These are phyloP conservation scores for Raffaelea ambrosiae DNA, from an alignment of 2,329 filamentous ascomycete genomes.

Conservation along the genomic window DNA sequence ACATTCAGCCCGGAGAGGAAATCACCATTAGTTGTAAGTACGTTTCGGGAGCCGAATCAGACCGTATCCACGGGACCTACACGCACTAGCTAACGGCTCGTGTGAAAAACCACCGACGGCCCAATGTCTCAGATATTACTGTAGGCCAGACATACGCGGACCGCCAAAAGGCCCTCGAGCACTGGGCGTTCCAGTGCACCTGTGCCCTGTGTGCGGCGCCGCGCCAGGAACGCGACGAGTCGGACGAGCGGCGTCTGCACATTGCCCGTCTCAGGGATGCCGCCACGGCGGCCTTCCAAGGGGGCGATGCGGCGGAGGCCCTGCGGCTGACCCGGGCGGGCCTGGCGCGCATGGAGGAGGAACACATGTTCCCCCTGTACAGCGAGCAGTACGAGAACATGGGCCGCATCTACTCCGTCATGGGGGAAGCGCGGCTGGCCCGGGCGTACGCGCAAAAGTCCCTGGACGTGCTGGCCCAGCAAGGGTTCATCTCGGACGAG, in stretches of 20 bases:
- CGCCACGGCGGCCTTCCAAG: slow-evolving; percentile 18
- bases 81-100: no score
- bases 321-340: slow-evolving; percentile 20
- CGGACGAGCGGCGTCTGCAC: slow-evolving; percentile 21
- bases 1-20: slow-evolving; percentile 18
- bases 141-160: slow-evolving; percentile 18
- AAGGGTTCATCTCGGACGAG: slow-evolving; percentile 17
- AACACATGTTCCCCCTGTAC: slow-evolving; percentile 22
- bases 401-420: slow-evolving; percentile 23
- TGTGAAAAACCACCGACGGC: no score
- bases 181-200: slow-evolving; percentile 24
- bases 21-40: slow-evolving; percentile 16
- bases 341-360: slow-evolving; percentile 17
- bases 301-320: slow-evolving; percentile 17
- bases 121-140: no score
- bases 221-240: slow-evolving; percentile 15
- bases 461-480: slow-evolving; percentile 19
- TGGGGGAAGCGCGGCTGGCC: slow-evolving; percentile 18
- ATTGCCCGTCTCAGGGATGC: slow-evolving; percentile 17
- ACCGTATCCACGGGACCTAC: no score
- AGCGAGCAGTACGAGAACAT: slow-evolving; percentile 25
- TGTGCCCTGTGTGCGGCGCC: slow-evolving; percentile 23
- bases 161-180: slow-evolving; percentile 17
- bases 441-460: slow-evolving; percentile 20
- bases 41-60: no score